These are phyloP conservation scores for Ustilago crameri DNA, from an alignment of 1,284 basidiomycete genomes.

Conservation along the genomic window DNA sequence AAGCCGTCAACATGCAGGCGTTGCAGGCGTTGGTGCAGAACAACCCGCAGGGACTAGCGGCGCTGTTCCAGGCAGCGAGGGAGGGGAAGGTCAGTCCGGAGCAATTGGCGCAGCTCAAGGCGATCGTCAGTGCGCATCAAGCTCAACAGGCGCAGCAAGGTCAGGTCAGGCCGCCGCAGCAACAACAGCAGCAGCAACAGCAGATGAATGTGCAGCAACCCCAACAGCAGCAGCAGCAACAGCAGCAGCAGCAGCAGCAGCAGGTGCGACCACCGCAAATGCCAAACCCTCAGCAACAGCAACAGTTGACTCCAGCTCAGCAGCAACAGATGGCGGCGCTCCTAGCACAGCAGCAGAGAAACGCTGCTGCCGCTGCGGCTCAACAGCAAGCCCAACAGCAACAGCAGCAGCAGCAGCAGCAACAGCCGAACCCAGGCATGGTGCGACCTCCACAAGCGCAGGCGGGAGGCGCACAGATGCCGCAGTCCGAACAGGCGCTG, in stretches of 20 bases:
- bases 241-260: slow-evolving; percentile 25
- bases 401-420: slow-evolving; percentile 25
- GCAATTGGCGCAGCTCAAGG: slow-evolving; percentile 55
- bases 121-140: slow-evolving; percentile 44
- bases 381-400: slow-evolving; percentile 21
- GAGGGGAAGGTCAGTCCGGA: slow-evolving; percentile 59
- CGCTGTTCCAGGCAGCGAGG: slow-evolving; percentile 56
- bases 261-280: slow-evolving; percentile 10
- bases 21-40: slow-evolving; percentile 56
- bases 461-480: slow-evolving; percentile 19
- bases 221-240: slow-evolving; percentile 21
- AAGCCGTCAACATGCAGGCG: slow-evolving; percentile 44
- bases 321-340: slow-evolving; percentile 42
- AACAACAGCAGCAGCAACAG: slow-evolving; percentile 26
- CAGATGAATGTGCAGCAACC: slow-evolving; percentile 17
- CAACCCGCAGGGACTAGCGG: slow-evolving; percentile 57
- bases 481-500: slow-evolving; percentile 53
- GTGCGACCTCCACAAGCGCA: slow-evolving; percentile 17
- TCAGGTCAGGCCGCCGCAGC: slow-evolving; percentile 16
- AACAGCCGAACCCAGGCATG: slow-evolving; percentile 16
- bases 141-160: slow-evolving; percentile 29
- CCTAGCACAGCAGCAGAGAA: slow-evolving; percentile 13
- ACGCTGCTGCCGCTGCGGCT: background rate
- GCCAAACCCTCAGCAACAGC: slow-evolving; percentile 17
- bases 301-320: slow-evolving; percentile 37